Percentiles rank a stretch among this genome's conserved stretches.
Conservation (phyloP, 257 asterid genomes). For the Fraxinus anomala region DNA sequence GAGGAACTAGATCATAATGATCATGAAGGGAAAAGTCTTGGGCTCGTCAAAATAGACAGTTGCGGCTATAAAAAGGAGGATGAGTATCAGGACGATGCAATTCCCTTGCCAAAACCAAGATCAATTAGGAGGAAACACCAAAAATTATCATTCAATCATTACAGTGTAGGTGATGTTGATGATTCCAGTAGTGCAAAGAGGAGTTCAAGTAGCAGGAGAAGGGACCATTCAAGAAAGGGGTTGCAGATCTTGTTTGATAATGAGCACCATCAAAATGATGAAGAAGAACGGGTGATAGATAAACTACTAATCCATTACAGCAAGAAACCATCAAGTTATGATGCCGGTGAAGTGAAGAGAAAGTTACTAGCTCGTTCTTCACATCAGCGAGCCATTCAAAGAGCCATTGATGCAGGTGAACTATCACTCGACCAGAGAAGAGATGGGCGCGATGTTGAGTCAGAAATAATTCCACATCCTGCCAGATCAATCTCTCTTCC, state of each 20-base stretch:
- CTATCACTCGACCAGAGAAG: constrained; percentile 41
- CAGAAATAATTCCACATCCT: constrained; percentile 44
- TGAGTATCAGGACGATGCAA: constrained; percentile 42
- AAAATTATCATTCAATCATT: constrained; percentile 45
- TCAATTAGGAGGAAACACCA: constrained; percentile 71
- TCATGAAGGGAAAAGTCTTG: constrained; percentile 31
- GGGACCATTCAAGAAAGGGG: constrained; percentile 67
- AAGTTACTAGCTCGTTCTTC: constrained; percentile 33
- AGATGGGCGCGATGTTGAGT: constrained; percentile 32
- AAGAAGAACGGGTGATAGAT: constrained; percentile 82
- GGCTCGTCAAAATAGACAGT: constrained; percentile 28
- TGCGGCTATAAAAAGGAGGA: constrained; percentile 35
- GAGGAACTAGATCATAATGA: constrained; percentile 32
- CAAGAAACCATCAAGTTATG: constrained; percentile 66
- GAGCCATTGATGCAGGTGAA: constrained; percentile 41
- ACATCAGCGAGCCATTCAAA: constrained; percentile 20
- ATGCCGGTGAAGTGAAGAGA: constrained; percentile 44
- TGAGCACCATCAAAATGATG: constrained; percentile 52
- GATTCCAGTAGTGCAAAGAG: constrained; percentile 45
- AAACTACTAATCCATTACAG: constrained; percentile 83
- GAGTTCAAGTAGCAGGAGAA: constrained; percentile 72
- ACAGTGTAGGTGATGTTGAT: constrained; percentile 41
- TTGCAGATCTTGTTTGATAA: constrained; percentile 57
- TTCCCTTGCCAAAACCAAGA: constrained; percentile 67
- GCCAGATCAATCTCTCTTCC: constrained; percentile 81